These are phyloP conservation scores for Pharnaceum exiguum DNA, from an alignment of 148 eudicot genomes.

Conservation along the genomic window DNA sequence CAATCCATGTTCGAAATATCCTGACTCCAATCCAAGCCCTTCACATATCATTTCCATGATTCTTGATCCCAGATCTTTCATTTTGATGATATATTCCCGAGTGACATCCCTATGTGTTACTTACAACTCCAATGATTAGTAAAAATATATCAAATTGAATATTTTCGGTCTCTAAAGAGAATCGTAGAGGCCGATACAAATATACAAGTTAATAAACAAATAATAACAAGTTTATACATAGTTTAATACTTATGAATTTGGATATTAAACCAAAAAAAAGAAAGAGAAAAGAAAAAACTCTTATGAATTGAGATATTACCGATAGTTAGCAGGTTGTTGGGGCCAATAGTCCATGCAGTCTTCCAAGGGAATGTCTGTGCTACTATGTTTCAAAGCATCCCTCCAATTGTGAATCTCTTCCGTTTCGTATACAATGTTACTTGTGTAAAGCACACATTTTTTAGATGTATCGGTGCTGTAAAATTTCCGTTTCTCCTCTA, in stretches of 20 bases:
- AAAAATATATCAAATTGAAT: too few relatives aligned
- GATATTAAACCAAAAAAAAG: too few relatives aligned
- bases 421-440: conserved; percentile 29
- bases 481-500: conserved; percentile 28
- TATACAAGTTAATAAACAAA: too few relatives aligned
- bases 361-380: conserved; percentile 46
- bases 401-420: conserved; percentile 54
- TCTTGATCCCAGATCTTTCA: conserved; percentile 4
- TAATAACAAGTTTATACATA: too few relatives aligned
- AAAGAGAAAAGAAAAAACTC: too few relatives aligned
- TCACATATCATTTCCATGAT: conserved; percentile 17
- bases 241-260: too few relatives aligned
- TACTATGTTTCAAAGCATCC: conserved; percentile 40
- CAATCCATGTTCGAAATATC: conserved; percentile 10
- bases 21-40: conserved; percentile 15
- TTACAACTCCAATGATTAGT: too few relatives aligned
- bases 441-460: conserved; percentile 36
- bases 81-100: not conserved
- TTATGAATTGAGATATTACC: conserved; percentile 13
- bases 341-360: conserved; percentile 48
- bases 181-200: too few relatives aligned
- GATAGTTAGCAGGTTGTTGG: conserved; percentile 36
- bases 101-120: not conserved
- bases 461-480: conserved; percentile 19
- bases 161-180: too few relatives aligned